Base-by-base conservation (phyloP, 75 land plant species). In the Cunninghamia lanceolata region DNA sequence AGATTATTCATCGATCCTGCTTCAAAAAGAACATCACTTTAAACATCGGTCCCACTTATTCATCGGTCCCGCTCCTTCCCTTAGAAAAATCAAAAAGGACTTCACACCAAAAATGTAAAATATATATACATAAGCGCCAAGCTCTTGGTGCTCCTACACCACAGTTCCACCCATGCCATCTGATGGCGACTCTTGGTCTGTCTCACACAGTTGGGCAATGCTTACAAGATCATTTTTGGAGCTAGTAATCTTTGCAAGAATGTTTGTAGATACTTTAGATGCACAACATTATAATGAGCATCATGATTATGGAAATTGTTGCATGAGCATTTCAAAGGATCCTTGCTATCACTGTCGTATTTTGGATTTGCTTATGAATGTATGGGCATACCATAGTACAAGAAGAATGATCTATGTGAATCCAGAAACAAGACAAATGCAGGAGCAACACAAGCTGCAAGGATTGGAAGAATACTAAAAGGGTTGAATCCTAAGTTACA, bases 341-440 rank as follows among this genome's bases (percentile, higher is more conserved):
- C 92, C 89, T 82, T 96, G 95, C 52, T 98, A 98, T 87, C 96
- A 98, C 84, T 95, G 97, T 50, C 94, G 97, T 30, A 85, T 98
- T 86, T 91, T 98, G 39, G 98, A 98, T 89, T 90, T 94, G 34
- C 95, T 98, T 17, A 88, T 98, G 36, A 98, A 98, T 75, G 93
- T 98, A 14, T 98, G 99, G 99, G 95, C 96, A 28, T 98, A 96
- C 88, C 99, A 98, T 84, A 95, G 98, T 88, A 96, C 94, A 21
- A 89, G 98, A 63, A 91, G 92, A 66, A 95, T 98, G 91, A 86
- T 98, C 17, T 94, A 94, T 82, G 90, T 98, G 54, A 87, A 98
- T 88, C 96, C 96, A 13, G 89, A 89, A 56, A 93, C 93, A 36
- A 98, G 99, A 63, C 53, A 70, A 7, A 93, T 96, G 96, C 91